Conservation (phyloP, 805 yeast species). For the Cyberlindnera japonica region DNA sequence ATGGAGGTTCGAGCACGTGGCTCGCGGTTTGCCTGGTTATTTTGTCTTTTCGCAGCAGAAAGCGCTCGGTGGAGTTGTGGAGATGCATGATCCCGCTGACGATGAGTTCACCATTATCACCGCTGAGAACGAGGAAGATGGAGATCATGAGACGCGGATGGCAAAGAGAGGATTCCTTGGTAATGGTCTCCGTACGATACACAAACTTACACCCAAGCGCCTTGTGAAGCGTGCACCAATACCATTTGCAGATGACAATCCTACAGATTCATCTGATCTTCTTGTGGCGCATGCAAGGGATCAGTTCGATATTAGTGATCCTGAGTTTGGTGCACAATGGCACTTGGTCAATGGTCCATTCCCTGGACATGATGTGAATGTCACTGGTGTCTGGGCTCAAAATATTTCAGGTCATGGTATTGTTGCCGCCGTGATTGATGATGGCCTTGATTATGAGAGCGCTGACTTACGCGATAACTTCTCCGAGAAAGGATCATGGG, state of each 20-base stretch:
- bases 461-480: constrained; percentile 70
- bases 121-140: neutral
- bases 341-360: constrained; percentile 72
- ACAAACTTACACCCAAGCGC: constrained; percentile 48
- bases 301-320: constrained; percentile 69
- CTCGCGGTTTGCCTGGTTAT: constrained; percentile 57
- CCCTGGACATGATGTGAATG: constrained; percentile 85
- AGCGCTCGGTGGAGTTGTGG: constrained; percentile 13
- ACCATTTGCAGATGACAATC: constrained; percentile 28
- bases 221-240: constrained; percentile 60
- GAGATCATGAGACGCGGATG: constrained; percentile 4
- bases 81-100: constrained; percentile 15
- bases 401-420: constrained; percentile 79
- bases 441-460: constrained; percentile 83
- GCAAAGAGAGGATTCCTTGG: constrained; percentile 15
- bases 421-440: constrained; percentile 88
- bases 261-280: constrained; percentile 49
- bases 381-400: constrained; percentile 77
- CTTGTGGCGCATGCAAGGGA: constrained; percentile 45
- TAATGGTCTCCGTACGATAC: constrained; percentile 44
- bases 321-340: constrained; percentile 85
- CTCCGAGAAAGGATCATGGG: constrained; percentile 83
- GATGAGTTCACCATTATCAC: neutral
- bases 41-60: constrained; percentile 61
- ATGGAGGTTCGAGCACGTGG: constrained; percentile 61